Percentiles rank a stretch among this genome's conserved stretches.
Conservation (phyloP, 2,329 filamentous ascomycete species). For the Penicillium sp. region DNA sequence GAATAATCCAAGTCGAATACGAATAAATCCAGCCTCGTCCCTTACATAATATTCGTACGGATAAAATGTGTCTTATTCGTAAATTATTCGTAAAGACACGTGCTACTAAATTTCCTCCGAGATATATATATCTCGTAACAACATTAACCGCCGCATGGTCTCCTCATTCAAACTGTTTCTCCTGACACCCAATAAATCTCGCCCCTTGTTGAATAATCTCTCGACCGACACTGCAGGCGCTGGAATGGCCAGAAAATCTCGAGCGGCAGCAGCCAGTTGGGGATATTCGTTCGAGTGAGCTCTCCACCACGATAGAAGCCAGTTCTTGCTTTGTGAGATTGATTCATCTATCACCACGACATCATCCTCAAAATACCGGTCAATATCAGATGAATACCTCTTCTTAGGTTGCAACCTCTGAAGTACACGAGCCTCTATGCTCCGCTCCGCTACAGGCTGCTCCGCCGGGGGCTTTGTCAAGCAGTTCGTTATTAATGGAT, state of each 20-base stretch:
- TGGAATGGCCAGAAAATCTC: constrained; percentile 13
- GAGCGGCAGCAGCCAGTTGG: constrained; percentile 8
- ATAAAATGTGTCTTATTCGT: background rate
- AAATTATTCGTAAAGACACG: background rate
- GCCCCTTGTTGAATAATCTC: constrained; percentile 10
- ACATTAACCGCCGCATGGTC: constrained; percentile 11
- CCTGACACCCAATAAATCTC: constrained; percentile 12
- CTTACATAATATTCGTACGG: background rate
- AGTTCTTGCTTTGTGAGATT: background rate
- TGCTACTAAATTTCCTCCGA: background rate
- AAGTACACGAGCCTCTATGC: constrained; percentile 7
- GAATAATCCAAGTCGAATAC: background rate
- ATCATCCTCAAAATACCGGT: constrained; percentile 4
- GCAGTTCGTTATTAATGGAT: too few species aligned
- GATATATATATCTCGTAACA: constrained; percentile 1
- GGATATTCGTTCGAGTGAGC: constrained; percentile 6
- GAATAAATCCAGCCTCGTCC: background rate
- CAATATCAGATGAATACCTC: constrained; percentile 5
- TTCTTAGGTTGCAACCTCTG: constrained; percentile 7
- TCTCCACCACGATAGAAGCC: constrained; percentile 11
- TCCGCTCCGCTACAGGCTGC: background rate
- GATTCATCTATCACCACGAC: background rate
- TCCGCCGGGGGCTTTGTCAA: too few species aligned
- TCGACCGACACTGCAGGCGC: constrained; percentile 12
- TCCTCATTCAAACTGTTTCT: constrained; percentile 11